Base-by-base conservation (phyloP, 2,329 filamentous ascomycete genomes). In the Colletotrichum sansevieriae region DNA sequence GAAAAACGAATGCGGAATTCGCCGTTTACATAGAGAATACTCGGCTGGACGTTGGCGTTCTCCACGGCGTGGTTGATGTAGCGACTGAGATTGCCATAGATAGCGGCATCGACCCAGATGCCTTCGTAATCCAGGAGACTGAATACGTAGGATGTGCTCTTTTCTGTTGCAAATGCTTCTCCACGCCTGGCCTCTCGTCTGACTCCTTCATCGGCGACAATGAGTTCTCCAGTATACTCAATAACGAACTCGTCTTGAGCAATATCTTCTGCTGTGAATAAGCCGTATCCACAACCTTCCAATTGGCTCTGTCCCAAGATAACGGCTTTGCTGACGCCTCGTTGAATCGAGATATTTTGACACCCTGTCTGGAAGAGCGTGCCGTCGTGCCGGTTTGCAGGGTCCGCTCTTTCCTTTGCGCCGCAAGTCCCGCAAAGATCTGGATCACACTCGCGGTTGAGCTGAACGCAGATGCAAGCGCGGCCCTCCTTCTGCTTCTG, bases 371-470 rank as follows among this genome's bases (percentile, higher is more conserved):
- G 77, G 69, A 88, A 83, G 4, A 92, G 77, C 2, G 80, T 78
- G 12, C 89, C 84, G 54, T 91, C 81, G 59, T 90, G 84, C 6
- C 87, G 85, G 72, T 92, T 91, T n/a, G 83, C 79, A 0, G 91
- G 91, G 74, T 95, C 89, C 3, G 92, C 86, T 2, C 92, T 85
- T 67, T 92, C 88, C 11, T 82, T 76, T 0, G 90, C 91, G 33
- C 92, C 92, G 73, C 93, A 96, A 9, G 82, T 84, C 15, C 84
- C 84, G 74, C 93, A 97, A 12, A 95, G 83, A 67, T 91, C 88
- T 2, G 92, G 89, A 73, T 96, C 93, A 75, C 93, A 97, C 79
- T 97, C 93, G 44, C 93, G 87, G 72, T 92, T 91, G 60, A 93
- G 83, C 73, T 87, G 84, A 20, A 89, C 83, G 74, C 93, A 97